A percentile compares a stretch with the other conserved stretches of the same genome.
phyloP scores from a whole-genome alignment of 208 protist genomes.

The Vickermania ingenoplastis region DNA sequence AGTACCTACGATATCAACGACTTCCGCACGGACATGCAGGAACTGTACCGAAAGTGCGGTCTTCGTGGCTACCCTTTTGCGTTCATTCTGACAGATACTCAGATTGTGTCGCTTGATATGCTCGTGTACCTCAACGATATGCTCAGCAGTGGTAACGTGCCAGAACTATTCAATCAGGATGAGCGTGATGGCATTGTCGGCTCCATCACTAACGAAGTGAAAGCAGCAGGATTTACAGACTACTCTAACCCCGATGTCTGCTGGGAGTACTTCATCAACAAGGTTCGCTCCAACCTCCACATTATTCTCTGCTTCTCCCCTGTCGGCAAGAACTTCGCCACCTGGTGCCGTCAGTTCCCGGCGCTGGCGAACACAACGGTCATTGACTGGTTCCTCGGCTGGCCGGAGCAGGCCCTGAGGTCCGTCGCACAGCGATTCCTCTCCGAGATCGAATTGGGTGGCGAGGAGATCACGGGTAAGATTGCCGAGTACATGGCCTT shows the following conservation, averaged over 20 bases:
- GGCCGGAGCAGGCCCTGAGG: conserved; percentile 96
- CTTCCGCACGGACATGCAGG: conserved; percentile 94
- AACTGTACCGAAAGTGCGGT: conserved; percentile 94
- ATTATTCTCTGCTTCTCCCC: conserved; percentile 97
- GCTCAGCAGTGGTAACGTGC: conserved; percentile 95
- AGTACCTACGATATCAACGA: conserved; percentile 94
- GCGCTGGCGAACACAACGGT: conserved; percentile 96
- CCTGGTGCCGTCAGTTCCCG: conserved; percentile 97
- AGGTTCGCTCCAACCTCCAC: conserved; percentile 95
- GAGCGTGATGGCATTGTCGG: conserved; percentile 86
- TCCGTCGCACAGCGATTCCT: conserved; percentile 94
- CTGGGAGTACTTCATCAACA: conserved; percentile 96
- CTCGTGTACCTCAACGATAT: conserved; percentile 98
- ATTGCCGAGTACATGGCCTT: conserved; percentile 95
- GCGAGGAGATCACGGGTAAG: conserved; percentile 67
- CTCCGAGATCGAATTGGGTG: conserved; percentile 86
- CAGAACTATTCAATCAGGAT: conserved; percentile 92
- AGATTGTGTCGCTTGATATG: conserved; percentile 95
- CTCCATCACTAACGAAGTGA: conserved; percentile 90
- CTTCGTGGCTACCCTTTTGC: conserved; percentile 90
- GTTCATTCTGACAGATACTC: conserved; percentile 97
- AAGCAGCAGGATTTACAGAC: conserved; percentile 79
- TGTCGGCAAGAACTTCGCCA: conserved; percentile 95
- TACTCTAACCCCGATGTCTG: conserved; percentile 89
- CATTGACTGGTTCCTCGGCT: conserved; percentile 99